These are phyloP conservation scores for Leishmania aethiopica DNA, from an alignment of 208 protist species.

Conservation along the genomic window DNA sequence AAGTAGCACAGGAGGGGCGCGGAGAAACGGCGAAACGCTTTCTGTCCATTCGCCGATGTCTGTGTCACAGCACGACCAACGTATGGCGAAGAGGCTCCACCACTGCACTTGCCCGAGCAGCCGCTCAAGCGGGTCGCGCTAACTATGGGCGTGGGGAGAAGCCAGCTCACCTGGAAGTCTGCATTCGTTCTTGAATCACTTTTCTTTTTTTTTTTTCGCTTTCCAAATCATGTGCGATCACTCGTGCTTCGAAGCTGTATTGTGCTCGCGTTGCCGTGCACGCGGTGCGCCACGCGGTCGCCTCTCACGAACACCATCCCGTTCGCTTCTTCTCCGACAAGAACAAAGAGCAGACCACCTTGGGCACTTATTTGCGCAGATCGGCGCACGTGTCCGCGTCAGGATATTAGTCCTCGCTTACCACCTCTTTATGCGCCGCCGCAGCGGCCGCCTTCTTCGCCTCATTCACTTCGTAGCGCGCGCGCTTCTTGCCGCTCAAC, in stretches of 20 bases:
- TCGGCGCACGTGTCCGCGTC: background rate
- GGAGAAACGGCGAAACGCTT: background rate
- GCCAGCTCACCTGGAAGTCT: background rate
- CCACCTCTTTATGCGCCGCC: background rate
- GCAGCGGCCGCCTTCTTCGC: slow-evolving; percentile 59
- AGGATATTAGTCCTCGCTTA: background rate
- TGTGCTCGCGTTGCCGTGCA: background rate
- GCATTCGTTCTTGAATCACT: background rate
- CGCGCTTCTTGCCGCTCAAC: slow-evolving; percentile 69
- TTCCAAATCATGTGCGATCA: background rate
- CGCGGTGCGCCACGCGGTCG: too few relatives aligned
- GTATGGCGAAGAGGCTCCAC: background rate
- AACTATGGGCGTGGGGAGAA: too few relatives aligned
- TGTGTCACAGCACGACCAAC: background rate
- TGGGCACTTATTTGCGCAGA: background rate
- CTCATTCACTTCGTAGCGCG: slow-evolving; percentile 77
- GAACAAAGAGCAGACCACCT: background rate
- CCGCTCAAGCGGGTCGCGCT: background rate
- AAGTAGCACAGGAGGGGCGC: background rate
- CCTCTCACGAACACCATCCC: background rate
- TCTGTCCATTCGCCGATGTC: background rate
- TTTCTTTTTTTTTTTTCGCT: background rate
- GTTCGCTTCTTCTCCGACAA: background rate
- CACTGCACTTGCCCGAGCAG: background rate
- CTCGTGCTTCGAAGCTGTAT: background rate